Evolutionary conservation across 345 rosid species (phyloP).

Genomic region (Cardiospermum halicacabum): DNA sequence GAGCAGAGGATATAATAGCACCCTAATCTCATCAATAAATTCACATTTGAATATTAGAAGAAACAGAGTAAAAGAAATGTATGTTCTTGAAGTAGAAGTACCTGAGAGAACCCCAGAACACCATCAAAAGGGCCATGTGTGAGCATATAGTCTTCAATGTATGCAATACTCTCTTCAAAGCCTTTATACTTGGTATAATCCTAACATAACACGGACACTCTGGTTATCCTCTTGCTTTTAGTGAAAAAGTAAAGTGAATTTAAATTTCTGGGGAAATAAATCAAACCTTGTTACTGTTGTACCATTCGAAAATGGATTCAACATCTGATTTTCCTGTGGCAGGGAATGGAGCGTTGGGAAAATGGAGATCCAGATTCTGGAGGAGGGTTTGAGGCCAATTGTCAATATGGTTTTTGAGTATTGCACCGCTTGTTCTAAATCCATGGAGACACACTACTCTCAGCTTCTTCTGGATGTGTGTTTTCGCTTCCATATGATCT

Average conservation of each 20-base stretch:
- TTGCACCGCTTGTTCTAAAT: conserved; percentile 44
- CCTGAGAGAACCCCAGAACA: conserved; percentile 52
- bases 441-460: conserved; percentile 52
- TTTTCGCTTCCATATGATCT: too few relatives aligned
- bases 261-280: too few relatives aligned
- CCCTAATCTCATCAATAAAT: conserved; percentile 28
- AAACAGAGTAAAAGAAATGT: not conserved
- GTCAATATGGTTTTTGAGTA: conserved; percentile 30
- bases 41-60: not conserved
- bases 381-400: conserved; percentile 40
- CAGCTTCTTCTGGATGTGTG: conserved; percentile 28
- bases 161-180: conserved; percentile 39
- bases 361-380: conserved; percentile 36
- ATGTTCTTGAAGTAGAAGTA: too few relatives aligned
- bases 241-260: too few relatives aligned
- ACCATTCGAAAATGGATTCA: conserved; percentile 52
- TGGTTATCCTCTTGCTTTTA: too few relatives aligned
- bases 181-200: conserved; percentile 30
- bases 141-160: conserved; percentile 42
- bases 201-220: too few relatives aligned
- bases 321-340: conserved; percentile 34
- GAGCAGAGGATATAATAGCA: conserved; percentile 36
- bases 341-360: conserved; percentile 43
- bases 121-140: conserved; percentile 48
- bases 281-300: conserved; percentile 35